phyloP scores from a whole-genome alignment of 805 yeast genomes.

The Lipomyces spencermartinsiae region DNA sequence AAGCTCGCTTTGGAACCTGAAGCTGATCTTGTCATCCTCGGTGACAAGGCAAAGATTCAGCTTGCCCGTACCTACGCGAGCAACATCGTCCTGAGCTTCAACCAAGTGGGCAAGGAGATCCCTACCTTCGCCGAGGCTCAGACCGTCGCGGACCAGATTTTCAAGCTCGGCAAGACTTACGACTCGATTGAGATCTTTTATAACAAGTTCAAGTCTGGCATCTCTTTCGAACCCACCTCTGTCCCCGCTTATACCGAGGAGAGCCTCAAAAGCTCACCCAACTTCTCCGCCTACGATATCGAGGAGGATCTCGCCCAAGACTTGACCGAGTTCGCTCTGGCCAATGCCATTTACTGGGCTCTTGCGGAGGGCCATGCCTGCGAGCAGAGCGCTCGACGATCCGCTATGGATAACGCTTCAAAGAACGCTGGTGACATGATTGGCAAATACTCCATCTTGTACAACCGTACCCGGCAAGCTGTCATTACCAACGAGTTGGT shows the following conservation, averaged over 20 bases:
- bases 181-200: constrained; percentile 78
- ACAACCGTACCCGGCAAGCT: constrained; percentile 99
- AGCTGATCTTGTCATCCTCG: constrained; percentile 76
- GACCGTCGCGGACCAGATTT: constrained; percentile 83
- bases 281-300: constrained; percentile 79
- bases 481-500: constrained; percentile 99
- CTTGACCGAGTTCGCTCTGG: constrained; percentile 83
- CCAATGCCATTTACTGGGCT: constrained; percentile 88
- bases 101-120: constrained; percentile 95
- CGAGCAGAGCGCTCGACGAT: constrained; percentile 97
- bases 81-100: constrained; percentile 74
- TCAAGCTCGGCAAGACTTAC: constrained; percentile 64
- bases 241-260: constrained; percentile 70
- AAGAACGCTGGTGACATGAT: constrained; percentile 99
- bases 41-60: constrained; percentile 94
- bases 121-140: constrained; percentile 93
- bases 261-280: constrained; percentile 82
- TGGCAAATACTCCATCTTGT: constrained; percentile 91
- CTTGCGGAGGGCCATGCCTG: constrained; percentile 98
- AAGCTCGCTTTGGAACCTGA: constrained; percentile 52
- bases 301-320: constrained; percentile 61
- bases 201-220: constrained; percentile 87
- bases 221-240: constrained; percentile 84
- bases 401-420: constrained; percentile 99
- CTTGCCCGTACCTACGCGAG: constrained; percentile 79